Evolutionary conservation across 1,284 basidiomycete genomes (phyloP), one percentile per base, ranked within the genome.

Genomic region (Ceratobasidium sp.): DNA sequence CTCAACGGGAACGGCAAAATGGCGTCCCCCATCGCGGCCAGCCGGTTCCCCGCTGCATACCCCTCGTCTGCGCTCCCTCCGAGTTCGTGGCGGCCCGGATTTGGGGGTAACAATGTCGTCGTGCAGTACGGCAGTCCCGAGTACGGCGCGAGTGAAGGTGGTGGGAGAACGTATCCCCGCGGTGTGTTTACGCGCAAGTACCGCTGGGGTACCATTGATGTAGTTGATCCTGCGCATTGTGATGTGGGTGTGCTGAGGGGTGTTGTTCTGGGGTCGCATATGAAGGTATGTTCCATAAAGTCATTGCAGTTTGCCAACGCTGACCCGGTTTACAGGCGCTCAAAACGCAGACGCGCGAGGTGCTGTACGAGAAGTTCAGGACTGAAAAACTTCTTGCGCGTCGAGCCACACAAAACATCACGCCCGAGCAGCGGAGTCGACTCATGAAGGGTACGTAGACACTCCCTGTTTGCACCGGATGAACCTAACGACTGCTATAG

Each of bases 321-420:
- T n/a, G n/a, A n/a, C n/a, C n/a, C n/a, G n/a, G n/a, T n/a, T 59
- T 75, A 58, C 79, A 93, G 92, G 85, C 91, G 79, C 84, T 94
- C 74, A 94, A 93, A 83, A 88, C 84, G 69, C 88, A 89, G 76
- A 93, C 92, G 54, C 90, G 89, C 78, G 92, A 94, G 79, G 91
- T 93, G 74, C 82, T 94, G 80, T 94, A 94, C 80, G 92, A 94
- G 83, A 90, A 88, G 79, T 94, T 88, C 81, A 86, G 92, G 79
- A 94, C 92, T 0, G 92, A 94, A 84, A 93, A 93, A 81, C 86
- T 94, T 74, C 87, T 94, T 22, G 92, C 91, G 37, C 86, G 92
- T 76, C 89, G 92, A 76, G 92, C 91, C 31, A 93, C 92, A 37
- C 85, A 86, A 78, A 87, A 89, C 77, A 92, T 93, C 78, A 88